Conservation (phyloP, 2,329 filamentous ascomycete species). For the Aspergillus clavatus region DNA sequence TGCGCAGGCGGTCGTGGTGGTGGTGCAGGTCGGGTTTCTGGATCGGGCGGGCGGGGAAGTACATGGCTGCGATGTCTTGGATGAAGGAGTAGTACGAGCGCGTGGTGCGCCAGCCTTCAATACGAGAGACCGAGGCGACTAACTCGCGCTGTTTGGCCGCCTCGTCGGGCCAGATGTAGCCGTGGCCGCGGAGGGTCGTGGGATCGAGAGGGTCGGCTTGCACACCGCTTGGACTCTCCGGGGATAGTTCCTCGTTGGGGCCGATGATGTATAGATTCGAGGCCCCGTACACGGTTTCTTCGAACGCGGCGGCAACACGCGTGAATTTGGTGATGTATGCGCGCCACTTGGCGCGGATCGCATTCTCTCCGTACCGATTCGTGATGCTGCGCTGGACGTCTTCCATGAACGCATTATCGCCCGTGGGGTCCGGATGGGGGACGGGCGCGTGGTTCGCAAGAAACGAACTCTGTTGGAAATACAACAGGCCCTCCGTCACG, state of each 20-base stretch:
- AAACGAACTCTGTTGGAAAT: constrained; percentile 65
- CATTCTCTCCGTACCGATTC: constrained; percentile 81
- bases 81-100: constrained; percentile 94
- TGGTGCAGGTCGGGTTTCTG: constrained; percentile 69
- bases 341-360: constrained; percentile 86
- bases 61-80: constrained; percentile 54
- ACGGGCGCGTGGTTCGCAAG: constrained; percentile 23
- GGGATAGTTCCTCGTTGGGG: constrained; percentile 57
- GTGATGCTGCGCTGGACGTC: constrained; percentile 78
- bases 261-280: constrained; percentile 78
- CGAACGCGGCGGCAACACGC: constrained; percentile 85
- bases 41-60: constrained; percentile 35
- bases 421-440: constrained; percentile 62
- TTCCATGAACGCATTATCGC: constrained; percentile 84
- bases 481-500: constrained; percentile 76
- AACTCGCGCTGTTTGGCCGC: constrained; percentile 75
- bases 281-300: constrained; percentile 91
- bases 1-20: constrained; percentile 84
- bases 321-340: constrained; percentile 95
- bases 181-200: constrained; percentile 68
- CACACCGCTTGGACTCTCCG: constrained; percentile 47
- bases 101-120: constrained; percentile 95
- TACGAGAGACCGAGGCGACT: constrained; percentile 82
- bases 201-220: constrained; percentile 36
- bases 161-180: constrained; percentile 92